phyloP scores from a whole-genome alignment of 768 basidiomycete genomes.

The Lactifluus hygrophoroides region DNA sequence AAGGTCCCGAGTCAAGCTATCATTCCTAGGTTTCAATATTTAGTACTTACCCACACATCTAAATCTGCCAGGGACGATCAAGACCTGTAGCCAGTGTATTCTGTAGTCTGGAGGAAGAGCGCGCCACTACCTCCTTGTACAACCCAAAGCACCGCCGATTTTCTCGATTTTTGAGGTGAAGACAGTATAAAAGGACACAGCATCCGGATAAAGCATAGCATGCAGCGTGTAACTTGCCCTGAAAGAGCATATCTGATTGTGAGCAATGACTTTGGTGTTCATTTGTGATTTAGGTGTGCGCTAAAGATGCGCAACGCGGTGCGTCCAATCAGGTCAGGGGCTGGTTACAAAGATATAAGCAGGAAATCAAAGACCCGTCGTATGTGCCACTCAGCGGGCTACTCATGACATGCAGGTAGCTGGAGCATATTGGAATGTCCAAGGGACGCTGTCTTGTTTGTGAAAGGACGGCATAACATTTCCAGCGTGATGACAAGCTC shows the following conservation, averaged over 20 bases:
- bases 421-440: background rate
- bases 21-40: too few relatives aligned
- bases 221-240: background rate
- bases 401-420: background rate
- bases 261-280: background rate
- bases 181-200: too few relatives aligned
- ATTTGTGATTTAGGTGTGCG: background rate
- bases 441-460: too few relatives aligned
- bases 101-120: background rate
- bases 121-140: background rate
- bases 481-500: too few relatives aligned
- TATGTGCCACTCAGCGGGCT: background rate
- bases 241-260: background rate
- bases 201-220: background rate
- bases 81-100: too few relatives aligned
- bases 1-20: too few relatives aligned
- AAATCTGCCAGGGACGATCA: too few relatives aligned
- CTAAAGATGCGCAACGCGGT: background rate
- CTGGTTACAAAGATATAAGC: background rate
- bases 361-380: background rate
- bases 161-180: background rate
- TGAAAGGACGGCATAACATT: too few relatives aligned
- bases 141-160: background rate
- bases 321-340: background rate
- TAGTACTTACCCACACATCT: too few relatives aligned